Base-by-base conservation (phyloP, 1,284 basidiomycete genomes). In the Meripilus lineatus region DNA sequence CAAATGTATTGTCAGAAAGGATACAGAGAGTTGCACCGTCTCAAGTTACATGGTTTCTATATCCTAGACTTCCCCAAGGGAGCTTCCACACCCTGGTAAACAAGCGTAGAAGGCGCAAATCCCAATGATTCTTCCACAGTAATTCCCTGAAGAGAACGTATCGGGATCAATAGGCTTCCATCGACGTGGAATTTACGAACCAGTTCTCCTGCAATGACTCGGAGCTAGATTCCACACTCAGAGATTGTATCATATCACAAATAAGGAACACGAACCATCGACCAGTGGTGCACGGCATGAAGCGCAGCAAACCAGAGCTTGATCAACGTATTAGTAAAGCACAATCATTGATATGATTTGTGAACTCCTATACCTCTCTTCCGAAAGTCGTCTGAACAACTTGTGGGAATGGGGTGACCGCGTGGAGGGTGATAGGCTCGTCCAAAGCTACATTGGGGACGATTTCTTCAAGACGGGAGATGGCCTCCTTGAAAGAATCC, bases 281-380 rank as follows among this genome's bases (percentile, higher is more conserved):
- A 86, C 84, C 84, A 89, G 59, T 89, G 87, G 62, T 89, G 86
- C 28, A 91, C 83, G 36, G 88, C 88, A 59, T 92, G 89, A 22
- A 92, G 63, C 20, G 72, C 77, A n/a, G 77, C 76, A 60, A 92
- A 92, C 89, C 89, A 92, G n/a, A 92, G 62, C 85, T 90, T 38
- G 23, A 32, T 11, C n/a, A n/a, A n/a, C n/a, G n/a, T n/a, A n/a
- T n/a, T n/a, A 33, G 23, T 18, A 17, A 25, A 10, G 28, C 28
- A 26, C 28, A 37, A 23, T 32, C 14, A 22, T 13, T n/a, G n/a
- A n/a, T n/a, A n/a, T n/a, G n/a, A n/a, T n/a, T n/a, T n/a, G n/a
- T n/a, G n/a, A n/a, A 35, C 17, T 4, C 24, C 55, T 72, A 55
- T 52, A 87, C 88, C 72, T 92, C 89, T 63, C 89, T 68, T 20